Evolutionary conservation across 176 grass and related monocot genomes (phyloP).

Genomic region (Paspalum vaginatum): DNA sequence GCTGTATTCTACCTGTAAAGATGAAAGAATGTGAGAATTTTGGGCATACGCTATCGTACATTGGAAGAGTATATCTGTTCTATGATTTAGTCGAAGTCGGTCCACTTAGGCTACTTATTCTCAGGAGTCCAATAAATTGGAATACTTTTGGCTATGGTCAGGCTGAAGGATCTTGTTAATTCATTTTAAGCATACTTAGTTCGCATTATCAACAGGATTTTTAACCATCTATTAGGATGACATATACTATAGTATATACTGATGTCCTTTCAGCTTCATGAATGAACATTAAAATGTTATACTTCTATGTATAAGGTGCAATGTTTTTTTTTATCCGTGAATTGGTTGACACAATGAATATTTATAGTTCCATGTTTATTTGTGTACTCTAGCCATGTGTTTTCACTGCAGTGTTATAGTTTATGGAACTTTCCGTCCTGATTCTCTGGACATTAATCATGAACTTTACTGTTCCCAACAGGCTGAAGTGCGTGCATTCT

Average conservation of each 20-base stretch:
- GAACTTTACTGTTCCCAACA: conserved; percentile 40
- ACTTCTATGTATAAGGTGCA: background rate
- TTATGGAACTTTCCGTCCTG: background rate
- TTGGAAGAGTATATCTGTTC: background rate
- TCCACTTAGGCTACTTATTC: background rate
- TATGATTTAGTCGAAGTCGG: background rate
- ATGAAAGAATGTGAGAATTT: background rate
- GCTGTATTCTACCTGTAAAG: background rate
- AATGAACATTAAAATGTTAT: background rate
- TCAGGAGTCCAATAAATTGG: background rate
- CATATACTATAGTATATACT: background rate
- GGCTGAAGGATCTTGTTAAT: background rate
- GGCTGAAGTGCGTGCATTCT: conserved; percentile 90
- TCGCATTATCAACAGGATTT: background rate
- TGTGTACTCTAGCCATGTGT: background rate
- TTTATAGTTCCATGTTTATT: background rate
- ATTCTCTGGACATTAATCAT: background rate
- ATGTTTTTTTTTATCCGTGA: background rate
- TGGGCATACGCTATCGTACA: conserved; percentile 1
- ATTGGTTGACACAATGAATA: background rate
- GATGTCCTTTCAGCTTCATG: conserved; percentile 10
- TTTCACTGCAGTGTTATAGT: background rate
- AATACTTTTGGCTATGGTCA: background rate
- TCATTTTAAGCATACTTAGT: background rate
- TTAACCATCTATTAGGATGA: background rate